Conservation (phyloP, 2,329 filamentous ascomycete species). For the Amauroascus verrucosus region DNA sequence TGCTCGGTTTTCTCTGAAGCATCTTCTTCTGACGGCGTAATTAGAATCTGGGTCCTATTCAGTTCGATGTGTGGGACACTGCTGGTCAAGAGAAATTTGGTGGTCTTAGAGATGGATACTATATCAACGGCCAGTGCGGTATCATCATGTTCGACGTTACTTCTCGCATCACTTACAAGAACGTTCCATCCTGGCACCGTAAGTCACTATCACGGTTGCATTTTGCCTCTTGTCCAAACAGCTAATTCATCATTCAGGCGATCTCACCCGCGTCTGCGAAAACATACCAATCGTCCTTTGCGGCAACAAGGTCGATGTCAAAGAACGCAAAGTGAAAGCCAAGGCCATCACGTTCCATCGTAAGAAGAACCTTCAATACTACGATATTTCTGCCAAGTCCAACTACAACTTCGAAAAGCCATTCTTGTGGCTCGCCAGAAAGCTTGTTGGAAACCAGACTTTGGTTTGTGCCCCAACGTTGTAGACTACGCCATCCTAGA, state of each 20-base stretch:
- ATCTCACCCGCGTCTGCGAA: constrained; percentile 94
- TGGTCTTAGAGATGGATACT: constrained; percentile 98
- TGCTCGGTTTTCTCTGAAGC: not conserved
- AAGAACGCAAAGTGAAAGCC: constrained; percentile 99
- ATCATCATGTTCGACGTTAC: constrained; percentile 99
- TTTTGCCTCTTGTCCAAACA: not conserved
- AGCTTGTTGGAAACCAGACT: constrained; percentile 87
- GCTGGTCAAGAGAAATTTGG: constrained; percentile 98
- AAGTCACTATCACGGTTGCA: constrained; percentile 39
- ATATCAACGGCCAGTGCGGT: constrained; percentile 97
- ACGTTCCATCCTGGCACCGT: constrained; percentile 99
- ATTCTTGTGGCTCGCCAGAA: constrained; percentile 99
- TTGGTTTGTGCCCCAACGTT: constrained; percentile 49
- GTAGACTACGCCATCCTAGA: not conserved
- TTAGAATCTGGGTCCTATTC: constrained; percentile 84
- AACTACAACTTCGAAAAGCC: constrained; percentile 91
- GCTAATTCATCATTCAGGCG: constrained; percentile 49
- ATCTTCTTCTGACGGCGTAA: constrained; percentile 1
- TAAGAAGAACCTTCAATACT: constrained; percentile 99
- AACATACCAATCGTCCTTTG: constrained; percentile 98
- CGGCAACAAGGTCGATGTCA: constrained; percentile 97
- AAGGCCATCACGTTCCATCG: constrained; percentile 99
- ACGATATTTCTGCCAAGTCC: constrained; percentile 97
- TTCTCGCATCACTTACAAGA: constrained; percentile 91
- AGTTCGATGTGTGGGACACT: constrained; percentile 99